Percentiles rank a stretch among this genome's conserved stretches.
These are phyloP conservation scores for Gentiana straminea DNA, from an alignment of 257 asterid species.

Conservation along the genomic window DNA sequence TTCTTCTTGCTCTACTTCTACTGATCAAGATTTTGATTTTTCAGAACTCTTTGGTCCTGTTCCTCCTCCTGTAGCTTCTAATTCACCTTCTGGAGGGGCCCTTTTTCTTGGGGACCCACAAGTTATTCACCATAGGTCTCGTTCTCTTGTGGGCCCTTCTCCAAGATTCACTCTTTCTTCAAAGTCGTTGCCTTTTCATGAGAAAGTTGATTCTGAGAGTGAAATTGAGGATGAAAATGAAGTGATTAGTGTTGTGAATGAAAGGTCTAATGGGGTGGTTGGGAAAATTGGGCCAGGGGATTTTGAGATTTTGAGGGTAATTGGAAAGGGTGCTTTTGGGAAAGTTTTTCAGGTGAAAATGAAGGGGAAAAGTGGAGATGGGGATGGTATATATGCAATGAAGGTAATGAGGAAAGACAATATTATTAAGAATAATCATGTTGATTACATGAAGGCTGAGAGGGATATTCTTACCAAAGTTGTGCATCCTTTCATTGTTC, in stretches of 20 bases:
- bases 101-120: conserved; percentile 59
- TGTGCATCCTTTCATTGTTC: conserved; percentile 83
- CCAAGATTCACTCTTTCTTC: conserved; percentile 79
- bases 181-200: conserved; percentile 38
- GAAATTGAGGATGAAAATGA: conserved; percentile 25
- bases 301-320: conserved; percentile 77
- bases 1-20: conserved; percentile 17
- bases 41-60: conserved; percentile 65
- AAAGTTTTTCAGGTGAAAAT: conserved; percentile 87
- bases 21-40: conserved; percentile 62
- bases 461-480: conserved; percentile 91
- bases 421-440: conserved; percentile 83
- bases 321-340: conserved; percentile 92
- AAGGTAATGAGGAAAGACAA: conserved; percentile 88
- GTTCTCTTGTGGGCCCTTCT: conserved; percentile 86
- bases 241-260: conserved; percentile 5
- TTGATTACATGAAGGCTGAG: conserved; percentile 88
- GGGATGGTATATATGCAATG: conserved; percentile 84
- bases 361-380: conserved; percentile 30
- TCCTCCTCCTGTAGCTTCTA: conserved; percentile 10
- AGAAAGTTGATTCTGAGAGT: conserved; percentile 44
- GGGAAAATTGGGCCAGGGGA: conserved; percentile 57
- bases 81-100: conserved; percentile 32
- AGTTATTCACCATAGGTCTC: conserved; percentile 65
- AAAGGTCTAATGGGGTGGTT: background rate